phyloP scores from a whole-genome alignment of 768 basidiomycete species.

The Tylopilus balloui region DNA sequence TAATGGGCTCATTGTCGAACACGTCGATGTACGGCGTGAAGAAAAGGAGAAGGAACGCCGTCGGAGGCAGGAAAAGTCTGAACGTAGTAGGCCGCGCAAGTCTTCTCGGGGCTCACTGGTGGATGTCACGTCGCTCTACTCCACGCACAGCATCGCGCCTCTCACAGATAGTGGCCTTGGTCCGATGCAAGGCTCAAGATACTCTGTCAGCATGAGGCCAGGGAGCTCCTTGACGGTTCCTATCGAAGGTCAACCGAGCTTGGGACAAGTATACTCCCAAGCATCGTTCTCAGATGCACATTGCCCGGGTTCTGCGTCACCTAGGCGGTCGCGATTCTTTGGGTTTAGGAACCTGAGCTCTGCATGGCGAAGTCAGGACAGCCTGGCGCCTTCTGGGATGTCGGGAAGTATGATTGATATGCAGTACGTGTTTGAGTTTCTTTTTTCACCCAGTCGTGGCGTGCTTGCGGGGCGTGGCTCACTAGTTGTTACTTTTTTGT shows the following conservation, averaged over 20 bases:
- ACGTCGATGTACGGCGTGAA: constrained; percentile 76
- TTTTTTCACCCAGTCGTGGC: not conserved
- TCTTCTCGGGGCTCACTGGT: constrained; percentile 64
- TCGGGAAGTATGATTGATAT: constrained; percentile 90
- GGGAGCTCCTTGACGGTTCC: constrained; percentile 59
- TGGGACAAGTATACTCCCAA: constrained; percentile 69
- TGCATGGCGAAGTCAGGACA: constrained; percentile 77
- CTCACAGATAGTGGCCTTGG: constrained; percentile 57
- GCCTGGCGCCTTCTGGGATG: constrained; percentile 73
- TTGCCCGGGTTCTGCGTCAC: constrained; percentile 63
- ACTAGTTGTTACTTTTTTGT: constrained; percentile 7
- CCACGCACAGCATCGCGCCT: constrained; percentile 52
- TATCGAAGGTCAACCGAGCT: constrained; percentile 50
- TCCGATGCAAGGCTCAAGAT: constrained; percentile 54
- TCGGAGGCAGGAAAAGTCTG: constrained; percentile 63
- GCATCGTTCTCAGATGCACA: constrained; percentile 79
- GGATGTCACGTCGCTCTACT: constrained; percentile 73
- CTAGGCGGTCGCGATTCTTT: constrained; percentile 72
- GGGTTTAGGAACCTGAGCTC: constrained; percentile 66
- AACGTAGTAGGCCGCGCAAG: constrained; percentile 57
- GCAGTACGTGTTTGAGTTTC: constrained; percentile 60
- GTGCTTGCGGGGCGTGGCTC: not conserved
- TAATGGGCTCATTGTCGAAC: constrained; percentile 87
- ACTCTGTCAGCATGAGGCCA: constrained; percentile 55
- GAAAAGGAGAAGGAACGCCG: constrained; percentile 68